phyloP scores from a whole-genome alignment of 2,329 filamentous ascomycete species.

The Clarireedia homoeocarpa region DNA sequence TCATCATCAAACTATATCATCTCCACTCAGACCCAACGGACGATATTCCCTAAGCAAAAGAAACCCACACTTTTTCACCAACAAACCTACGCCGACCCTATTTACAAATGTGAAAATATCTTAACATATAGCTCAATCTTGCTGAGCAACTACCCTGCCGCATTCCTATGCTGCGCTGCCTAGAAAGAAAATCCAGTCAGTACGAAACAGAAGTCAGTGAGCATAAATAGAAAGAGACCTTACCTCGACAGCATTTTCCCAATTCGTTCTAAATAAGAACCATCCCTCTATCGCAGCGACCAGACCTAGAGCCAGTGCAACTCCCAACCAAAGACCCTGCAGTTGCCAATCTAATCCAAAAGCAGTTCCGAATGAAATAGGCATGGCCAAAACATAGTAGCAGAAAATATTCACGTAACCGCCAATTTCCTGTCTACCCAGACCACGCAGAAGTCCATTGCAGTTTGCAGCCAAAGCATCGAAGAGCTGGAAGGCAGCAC shows the following conservation, averaged over 20 bases:
- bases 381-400: slow-evolving; percentile 82
- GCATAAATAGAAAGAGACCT: neutral
- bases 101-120: too few species aligned
- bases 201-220: neutral
- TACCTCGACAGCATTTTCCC: slow-evolving; percentile 47
- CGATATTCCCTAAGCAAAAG: too few species aligned
- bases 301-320: slow-evolving; percentile 52
- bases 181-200: neutral
- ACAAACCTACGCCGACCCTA: too few species aligned
- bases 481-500: slow-evolving; percentile 83
- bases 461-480: slow-evolving; percentile 73
- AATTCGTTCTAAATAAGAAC: slow-evolving; percentile 48
- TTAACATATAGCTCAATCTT: too few species aligned
- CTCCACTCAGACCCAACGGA: too few species aligned
- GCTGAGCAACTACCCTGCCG: slow-evolving; percentile 24
- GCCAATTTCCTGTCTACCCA: slow-evolving; percentile 83
- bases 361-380: slow-evolving; percentile 69
- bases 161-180: slow-evolving; percentile 50
- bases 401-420: slow-evolving; percentile 81
- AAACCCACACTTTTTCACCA: too few species aligned
- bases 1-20: too few species aligned
- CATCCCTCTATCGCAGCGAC: slow-evolving; percentile 47
- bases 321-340: slow-evolving; percentile 72
- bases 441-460: slow-evolving; percentile 77
- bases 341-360: slow-evolving; percentile 74